Evolutionary conservation across 345 rosid species (phyloP).

Genomic region (Adansonia digitata): DNA sequence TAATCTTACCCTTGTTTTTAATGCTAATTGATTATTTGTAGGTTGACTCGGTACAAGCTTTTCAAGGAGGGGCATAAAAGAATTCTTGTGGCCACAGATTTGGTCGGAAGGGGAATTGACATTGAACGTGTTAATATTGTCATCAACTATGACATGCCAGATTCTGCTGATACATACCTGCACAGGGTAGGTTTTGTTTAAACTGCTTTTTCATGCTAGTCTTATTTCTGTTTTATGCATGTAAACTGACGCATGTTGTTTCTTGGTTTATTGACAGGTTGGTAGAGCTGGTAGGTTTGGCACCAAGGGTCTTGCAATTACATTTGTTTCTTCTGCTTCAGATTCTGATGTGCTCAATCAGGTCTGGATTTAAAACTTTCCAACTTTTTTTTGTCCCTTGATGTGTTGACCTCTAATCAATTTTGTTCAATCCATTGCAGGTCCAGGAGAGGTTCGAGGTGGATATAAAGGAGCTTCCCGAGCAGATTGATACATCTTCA

Average conservation of each 20-base stretch:
- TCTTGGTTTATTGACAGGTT: conserved; percentile 40
- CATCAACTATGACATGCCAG: conserved; percentile 98
- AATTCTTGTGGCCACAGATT: conserved; percentile 92
- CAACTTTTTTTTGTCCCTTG: not conserved
- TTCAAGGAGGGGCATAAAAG: conserved; percentile 99
- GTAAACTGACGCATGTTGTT: not conserved
- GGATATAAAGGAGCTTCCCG: conserved; percentile 94
- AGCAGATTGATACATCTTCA: conserved; percentile 90
- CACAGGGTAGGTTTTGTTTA: conserved; percentile 61
- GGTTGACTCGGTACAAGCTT: conserved; percentile 96
- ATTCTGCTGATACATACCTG: conserved; percentile 94
- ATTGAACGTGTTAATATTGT: conserved; percentile 98
- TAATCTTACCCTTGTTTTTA: not conserved
- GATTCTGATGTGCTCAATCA: conserved; percentile 93
- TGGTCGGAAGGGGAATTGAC: conserved; percentile 97
- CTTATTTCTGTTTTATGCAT: not conserved
- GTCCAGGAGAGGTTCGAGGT: conserved; percentile 97
- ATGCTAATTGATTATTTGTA: conserved; percentile 19
- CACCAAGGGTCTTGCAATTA: conserved; percentile 95
- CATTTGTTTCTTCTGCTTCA: conserved; percentile 87
- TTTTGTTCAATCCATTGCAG: conserved; percentile 26
- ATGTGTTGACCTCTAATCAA: not conserved
- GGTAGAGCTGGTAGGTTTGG: conserved; percentile 99
- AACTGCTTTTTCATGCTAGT: not conserved
- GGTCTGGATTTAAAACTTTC: conserved; percentile 35